These are phyloP conservation scores for Alternaria postmessia DNA, from an alignment of 2,329 filamentous ascomycete genomes.

Conservation along the genomic window DNA sequence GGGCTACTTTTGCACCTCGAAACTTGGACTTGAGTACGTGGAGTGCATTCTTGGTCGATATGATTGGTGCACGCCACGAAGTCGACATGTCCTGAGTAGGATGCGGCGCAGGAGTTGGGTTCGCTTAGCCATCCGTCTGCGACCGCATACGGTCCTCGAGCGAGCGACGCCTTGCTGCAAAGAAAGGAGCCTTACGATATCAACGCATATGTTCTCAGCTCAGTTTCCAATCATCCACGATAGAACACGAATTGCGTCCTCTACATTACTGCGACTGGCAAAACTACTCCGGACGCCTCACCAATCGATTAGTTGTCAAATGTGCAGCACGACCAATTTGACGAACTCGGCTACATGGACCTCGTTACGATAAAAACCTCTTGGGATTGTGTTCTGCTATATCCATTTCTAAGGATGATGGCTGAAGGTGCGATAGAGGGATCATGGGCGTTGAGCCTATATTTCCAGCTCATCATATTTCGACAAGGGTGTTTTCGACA, in stretches of 20 bases:
- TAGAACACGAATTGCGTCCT: neutral
- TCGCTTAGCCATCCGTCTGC: conserved; percentile 39
- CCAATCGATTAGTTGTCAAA: neutral
- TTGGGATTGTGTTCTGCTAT: neutral
- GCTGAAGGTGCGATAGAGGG: neutral
- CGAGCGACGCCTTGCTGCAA: conserved; percentile 9
- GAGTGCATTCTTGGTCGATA: conserved; percentile 23
- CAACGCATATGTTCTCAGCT: neutral
- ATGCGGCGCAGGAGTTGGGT: conserved; percentile 30
- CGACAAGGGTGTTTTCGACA: neutral
- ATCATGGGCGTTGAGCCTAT: neutral
- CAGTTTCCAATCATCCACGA: neutral
- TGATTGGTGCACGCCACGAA: conserved; percentile 38
- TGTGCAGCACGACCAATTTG: neutral
- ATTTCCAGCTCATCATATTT: neutral
- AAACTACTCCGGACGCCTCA: neutral
- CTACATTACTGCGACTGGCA: neutral
- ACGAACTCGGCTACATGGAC: neutral
- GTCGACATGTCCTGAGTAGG: conserved; percentile 28
- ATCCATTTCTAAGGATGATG: neutral
- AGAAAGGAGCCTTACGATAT: neutral
- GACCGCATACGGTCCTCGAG: conserved; percentile 15
- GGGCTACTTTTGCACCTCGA: conserved; percentile 46
- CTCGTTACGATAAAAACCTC: neutral
- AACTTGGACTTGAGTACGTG: conserved; percentile 34